Evolutionary conservation across 805 yeast species (phyloP), one percentile per base, ranked within the genome.

Genomic region (Suhomyces emberorum): DNA sequence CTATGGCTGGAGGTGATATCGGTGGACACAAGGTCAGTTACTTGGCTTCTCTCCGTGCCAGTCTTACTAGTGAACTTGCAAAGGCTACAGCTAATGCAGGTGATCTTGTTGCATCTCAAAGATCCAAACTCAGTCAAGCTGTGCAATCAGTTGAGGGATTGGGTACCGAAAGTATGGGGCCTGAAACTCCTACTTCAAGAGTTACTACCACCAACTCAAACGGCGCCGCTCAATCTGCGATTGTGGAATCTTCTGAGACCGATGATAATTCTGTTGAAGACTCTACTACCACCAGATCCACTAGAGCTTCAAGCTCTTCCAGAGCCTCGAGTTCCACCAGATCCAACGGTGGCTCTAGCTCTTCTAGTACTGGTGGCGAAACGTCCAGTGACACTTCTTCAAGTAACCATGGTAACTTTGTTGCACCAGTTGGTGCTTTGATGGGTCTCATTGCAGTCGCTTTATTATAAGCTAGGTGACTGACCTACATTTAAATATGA

Each of bases 391-490:
- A 14, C 31, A 24, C 34, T 15, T 32, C 38, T n/a, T 31, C 39
- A n/a, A 40, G 30, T 20, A 32, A 19, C 25, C 29, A 30, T 9
- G 41, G 31, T n/a, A 28, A 17, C 7, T 20, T 32, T 17, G 24
- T 27, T 15, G 35, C 36, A 10, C 43, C 43, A n/a, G 26, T 33
- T 12, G 37, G 40, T 23, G 43, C 40, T 14, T 12, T 40, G 20
- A 15, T 40, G 15, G 40, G 43, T 18, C 35, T 34, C 28, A 24
- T 36, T 14, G 32, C 26, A 10, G 31, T 40, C 17, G 43, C 43
- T 6, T 30, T 40, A 16, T 36, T 40, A 35, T 40, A 35, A 32
- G n/a, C n/a, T n/a, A n/a, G n/a, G n/a, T n/a, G n/a, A n/a, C n/a
- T n/a, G n/a, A n/a, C n/a, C n/a, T n/a, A n/a, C n/a, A n/a, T n/a